These are phyloP conservation scores for Phytophthora aleatoria DNA, from an alignment of 352 stramenopile genomes.

Conservation along the genomic window DNA sequence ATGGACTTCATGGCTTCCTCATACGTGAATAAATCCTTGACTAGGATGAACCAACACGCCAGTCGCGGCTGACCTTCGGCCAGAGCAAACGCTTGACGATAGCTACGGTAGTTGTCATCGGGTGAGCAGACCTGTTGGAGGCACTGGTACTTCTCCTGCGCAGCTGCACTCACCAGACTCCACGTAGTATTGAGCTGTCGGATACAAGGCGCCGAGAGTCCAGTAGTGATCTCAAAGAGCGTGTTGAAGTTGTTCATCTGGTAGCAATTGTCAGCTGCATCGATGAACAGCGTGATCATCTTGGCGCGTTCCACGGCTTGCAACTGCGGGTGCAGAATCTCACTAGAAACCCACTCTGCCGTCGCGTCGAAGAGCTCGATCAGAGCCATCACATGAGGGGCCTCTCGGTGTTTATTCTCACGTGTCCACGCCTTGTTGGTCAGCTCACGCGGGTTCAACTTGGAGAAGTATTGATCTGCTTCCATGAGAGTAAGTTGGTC, in stretches of 20 bases:
- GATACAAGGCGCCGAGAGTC: constrained; percentile 80
- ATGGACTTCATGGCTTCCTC: constrained; percentile 87
- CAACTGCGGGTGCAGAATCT: constrained; percentile 86
- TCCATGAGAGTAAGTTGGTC: constrained; percentile 87
- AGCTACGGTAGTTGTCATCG: constrained; percentile 88
- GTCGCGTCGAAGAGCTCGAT: constrained; percentile 89
- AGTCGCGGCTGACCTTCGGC: constrained; percentile 78
- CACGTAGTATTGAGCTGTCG: constrained; percentile 86
- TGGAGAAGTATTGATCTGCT: constrained; percentile 73
- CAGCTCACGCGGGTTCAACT: constrained; percentile 74
- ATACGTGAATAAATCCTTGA: constrained; percentile 89
- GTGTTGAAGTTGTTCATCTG: constrained; percentile 92
- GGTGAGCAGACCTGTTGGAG: constrained; percentile 82
- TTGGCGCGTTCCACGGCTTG: constrained; percentile 82
- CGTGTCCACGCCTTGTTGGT: constrained; percentile 90
- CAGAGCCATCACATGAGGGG: constrained; percentile 80
- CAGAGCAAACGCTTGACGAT: constrained; percentile 79
- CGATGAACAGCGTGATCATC: constrained; percentile 86
- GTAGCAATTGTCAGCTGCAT: constrained; percentile 80
- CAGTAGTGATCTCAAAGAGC: constrained; percentile 84
- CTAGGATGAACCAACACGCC: constrained; percentile 85
- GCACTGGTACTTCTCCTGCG: constrained; percentile 82
- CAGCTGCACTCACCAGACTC: constrained; percentile 64
- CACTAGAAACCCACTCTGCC: constrained; percentile 87
- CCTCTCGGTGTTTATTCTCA: constrained; percentile 80